These are phyloP conservation scores for Starmerella stigmatis DNA, from an alignment of 805 yeast species.

Conservation along the genomic window DNA sequence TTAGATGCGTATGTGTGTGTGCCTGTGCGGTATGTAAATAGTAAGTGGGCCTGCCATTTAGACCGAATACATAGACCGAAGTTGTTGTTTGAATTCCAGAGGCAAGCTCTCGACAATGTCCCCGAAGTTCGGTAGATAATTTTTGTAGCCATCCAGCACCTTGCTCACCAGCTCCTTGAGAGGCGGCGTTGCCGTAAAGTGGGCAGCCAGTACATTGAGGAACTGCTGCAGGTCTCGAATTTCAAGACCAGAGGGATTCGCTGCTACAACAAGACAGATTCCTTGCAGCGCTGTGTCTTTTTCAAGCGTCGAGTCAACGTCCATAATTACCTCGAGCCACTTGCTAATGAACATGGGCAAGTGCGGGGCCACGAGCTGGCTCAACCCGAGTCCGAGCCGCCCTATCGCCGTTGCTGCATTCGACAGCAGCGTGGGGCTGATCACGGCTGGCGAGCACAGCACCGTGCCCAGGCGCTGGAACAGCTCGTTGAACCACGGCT, in stretches of 20 bases:
- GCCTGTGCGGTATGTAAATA: not conserved
- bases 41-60: not conserved
- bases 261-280: conserved; percentile 55
- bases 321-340: conserved; percentile 64
- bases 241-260: conserved; percentile 58
- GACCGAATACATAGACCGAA: conserved; percentile 14
- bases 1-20: not conserved
- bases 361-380: conserved; percentile 50
- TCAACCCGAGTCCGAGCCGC: conserved; percentile 57
- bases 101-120: conserved; percentile 21
- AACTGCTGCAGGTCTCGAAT: conserved; percentile 30
- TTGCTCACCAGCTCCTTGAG: conserved; percentile 26
- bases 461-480: conserved; percentile 49
- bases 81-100: conserved; percentile 24
- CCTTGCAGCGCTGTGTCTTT: conserved; percentile 83
- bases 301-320: conserved; percentile 64
- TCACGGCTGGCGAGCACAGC: conserved; percentile 47
- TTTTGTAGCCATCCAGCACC: conserved; percentile 25
- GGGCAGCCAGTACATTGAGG: conserved; percentile 24
- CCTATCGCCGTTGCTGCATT: conserved; percentile 88
- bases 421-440: conserved; percentile 48
- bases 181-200: conserved; percentile 28
- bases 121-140: conserved; percentile 22
- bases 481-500: conserved; percentile 45
- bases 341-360: conserved; percentile 46